phyloP scores from a whole-genome alignment of 306 rosid genomes.

The Cotoneaster glaucophyllus region DNA sequence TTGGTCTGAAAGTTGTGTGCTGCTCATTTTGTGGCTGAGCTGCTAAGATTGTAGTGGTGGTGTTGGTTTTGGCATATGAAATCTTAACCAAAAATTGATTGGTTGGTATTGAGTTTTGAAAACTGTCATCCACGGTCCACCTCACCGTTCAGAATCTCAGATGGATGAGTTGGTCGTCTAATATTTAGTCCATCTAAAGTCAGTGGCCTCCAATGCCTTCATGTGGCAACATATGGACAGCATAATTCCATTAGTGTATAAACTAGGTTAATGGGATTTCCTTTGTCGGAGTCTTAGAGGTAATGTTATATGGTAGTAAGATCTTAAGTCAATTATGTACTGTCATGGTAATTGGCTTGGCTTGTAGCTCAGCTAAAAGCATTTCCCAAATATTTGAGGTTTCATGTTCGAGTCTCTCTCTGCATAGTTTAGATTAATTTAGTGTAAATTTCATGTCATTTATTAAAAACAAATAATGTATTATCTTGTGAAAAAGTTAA shows the following conservation, averaged over 20 bases:
- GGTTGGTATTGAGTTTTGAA: conserved; percentile 2
- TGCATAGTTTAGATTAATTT: no score
- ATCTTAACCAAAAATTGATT: conserved; percentile 23
- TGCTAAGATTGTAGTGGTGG: not conserved
- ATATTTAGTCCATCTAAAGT: not conserved
- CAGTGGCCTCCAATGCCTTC: not conserved
- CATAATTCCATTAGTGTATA: not conserved
- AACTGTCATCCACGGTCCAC: not conserved
- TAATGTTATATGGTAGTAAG: not conserved
- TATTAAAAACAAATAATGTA: no score
- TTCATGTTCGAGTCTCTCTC: fast-evolving
- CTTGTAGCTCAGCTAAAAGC: no score
- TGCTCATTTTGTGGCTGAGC: conserved; percentile 27
- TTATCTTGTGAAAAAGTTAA: no score
- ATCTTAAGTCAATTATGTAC: no score
- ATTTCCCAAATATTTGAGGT: no score
- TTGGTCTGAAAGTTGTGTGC: conserved; percentile 34
- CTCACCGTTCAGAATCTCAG: not conserved
- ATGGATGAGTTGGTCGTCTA: not conserved
- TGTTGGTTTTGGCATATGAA: not conserved
- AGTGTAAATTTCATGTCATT: no score
- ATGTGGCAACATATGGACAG: not conserved
- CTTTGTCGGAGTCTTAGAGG: not conserved
- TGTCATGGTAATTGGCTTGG: no score
- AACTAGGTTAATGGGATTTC: not conserved